phyloP scores from a whole-genome alignment of 202 grass and related monocot species.

The Sporobolus alterniflorus region DNA sequence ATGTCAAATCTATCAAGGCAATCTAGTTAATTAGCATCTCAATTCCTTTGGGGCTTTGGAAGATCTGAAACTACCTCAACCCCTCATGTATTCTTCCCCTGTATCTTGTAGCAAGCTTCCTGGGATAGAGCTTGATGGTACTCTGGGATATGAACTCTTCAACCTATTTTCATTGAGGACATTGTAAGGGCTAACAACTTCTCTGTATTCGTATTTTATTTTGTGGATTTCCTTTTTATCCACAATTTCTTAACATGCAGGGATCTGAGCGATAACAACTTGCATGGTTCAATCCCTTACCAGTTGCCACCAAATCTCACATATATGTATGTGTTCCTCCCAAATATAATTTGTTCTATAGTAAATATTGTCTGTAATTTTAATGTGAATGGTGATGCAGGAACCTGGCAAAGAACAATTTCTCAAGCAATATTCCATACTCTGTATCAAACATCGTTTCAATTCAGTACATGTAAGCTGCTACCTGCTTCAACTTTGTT shows the following conservation, averaged over 20 bases:
- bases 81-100: slow-evolving; percentile 11
- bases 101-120: slow-evolving; percentile 61
- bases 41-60: neutral
- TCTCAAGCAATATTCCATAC: slow-evolving; percentile 82
- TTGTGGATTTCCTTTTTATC: slow-evolving; percentile 3
- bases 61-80: neutral
- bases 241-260: slow-evolving; percentile 51
- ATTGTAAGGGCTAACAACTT: slow-evolving; percentile 65
- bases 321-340: slow-evolving; percentile 66
- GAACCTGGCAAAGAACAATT: slow-evolving; percentile 86
- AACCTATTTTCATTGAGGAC: slow-evolving; percentile 78
- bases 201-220: slow-evolving; percentile 12
- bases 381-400: slow-evolving; percentile 45
- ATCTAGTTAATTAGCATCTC: neutral
- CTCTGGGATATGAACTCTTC: slow-evolving; percentile 84
- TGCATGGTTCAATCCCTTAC: slow-evolving; percentile 83
- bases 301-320: slow-evolving; percentile 96
- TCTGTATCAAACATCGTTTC: slow-evolving; percentile 79
- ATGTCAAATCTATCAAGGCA: neutral
- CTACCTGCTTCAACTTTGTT: neutral
- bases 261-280: slow-evolving; percentile 90
- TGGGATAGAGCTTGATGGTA: slow-evolving; percentile 72
- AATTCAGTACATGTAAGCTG: slow-evolving; percentile 86
- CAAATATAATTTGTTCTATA: slow-evolving; percentile 26
- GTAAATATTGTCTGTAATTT: slow-evolving; percentile 28